Evolutionary conservation across 352 stramenopile genomes (phyloP), one percentile per base, ranked within the genome.

Genomic region (Globisporangium carolinianum): DNA sequence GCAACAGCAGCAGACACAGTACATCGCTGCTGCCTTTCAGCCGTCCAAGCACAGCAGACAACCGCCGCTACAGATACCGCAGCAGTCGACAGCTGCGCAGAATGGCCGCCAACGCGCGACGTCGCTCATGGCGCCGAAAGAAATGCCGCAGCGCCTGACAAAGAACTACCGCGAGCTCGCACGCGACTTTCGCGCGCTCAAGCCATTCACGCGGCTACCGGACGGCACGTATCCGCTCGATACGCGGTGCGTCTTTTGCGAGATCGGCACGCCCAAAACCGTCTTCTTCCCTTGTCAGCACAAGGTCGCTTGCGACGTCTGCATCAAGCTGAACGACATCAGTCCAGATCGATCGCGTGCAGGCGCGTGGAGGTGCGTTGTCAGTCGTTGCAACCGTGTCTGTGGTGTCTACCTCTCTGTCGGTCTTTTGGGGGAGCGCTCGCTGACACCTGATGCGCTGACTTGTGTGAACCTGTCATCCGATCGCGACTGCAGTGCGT

Each of bases 201-300:
- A 69, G n/a, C 75, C 76, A 11, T 89, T 79, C 63, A 78, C 69
- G 42, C 71, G 69, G 14, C 72, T 58, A 7, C 63, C 67, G 4
- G 70, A 85, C 52, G 70, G 76, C 35, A 66, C 65, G 43, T 89
- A 81, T 38, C 62, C 64, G 5, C 10, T 17, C 6, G 65, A 75
- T 7, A 72, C 68, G 6, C 55, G 60, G 9, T 89, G 79, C 36
- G 68, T 81, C 12, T 71, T 83, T 49, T 87, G 79, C 55, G 62
- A 71, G 43, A 57, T 58, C 14, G 35, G 63, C 1, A 53, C 35
- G 18, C 75, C 71, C 1, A 72, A 49, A 0, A 67, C 67, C 35
- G 75, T 87, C 7, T 75, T 87, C 60, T 87, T 83, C 63, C 75
- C 75, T 15, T 89, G 79, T 37, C 72, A 87, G 61, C 79, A 89